Evolutionary conservation across 306 rosid species (phyloP), one percentile per base, ranked within the genome.

Genomic region (Casuarina equisetifolia): DNA sequence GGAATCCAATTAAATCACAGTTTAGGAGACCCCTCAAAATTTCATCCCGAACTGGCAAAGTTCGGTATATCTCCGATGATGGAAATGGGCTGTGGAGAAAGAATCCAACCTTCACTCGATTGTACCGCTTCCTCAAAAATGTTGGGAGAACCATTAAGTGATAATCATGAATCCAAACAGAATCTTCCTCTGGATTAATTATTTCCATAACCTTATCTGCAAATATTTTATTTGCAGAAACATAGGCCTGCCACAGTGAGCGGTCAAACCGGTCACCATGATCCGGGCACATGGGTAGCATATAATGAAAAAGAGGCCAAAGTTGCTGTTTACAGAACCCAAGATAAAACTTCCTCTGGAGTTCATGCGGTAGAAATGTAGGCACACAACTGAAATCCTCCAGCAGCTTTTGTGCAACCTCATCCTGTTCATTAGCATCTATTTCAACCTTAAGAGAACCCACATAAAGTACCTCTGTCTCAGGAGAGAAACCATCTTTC

Each of bases 141-240:
- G 97, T 92, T 44, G 97, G 97, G 75, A 92, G 87, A 81, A 92
- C 87, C 97, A 92, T 92, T 58, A 92, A 78, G 80, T 92, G 97
- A 76, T 92, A 92, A 76, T 92, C 97, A 83, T 90, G 97, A 81
- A 93, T 86, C 97, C 97, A 90, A 40, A 92, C 92, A 82, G 74
- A 89, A 82, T 92, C 97, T 63, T 90, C 96, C 70, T 90, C 96
- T 0, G 96, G 94, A 77, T 89, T 89, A 73, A 90, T 89, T 72
- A 90, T 87, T 85, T 92, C 96, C 96, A 92, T 89, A 55, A 90
- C 94, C 85, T 86, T 92, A 82, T 92, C 96, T 1, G 96, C 92
- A 84, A 88, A 93, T 84, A 88, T 91, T 85, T 89, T 90, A 85
- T 93, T 93, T 15, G 92, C 96, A 64, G 94, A 89, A 75, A 93